phyloP scores from a whole-genome alignment of 371 early-diverging fungal species.

The Mortierella sp. region DNA sequence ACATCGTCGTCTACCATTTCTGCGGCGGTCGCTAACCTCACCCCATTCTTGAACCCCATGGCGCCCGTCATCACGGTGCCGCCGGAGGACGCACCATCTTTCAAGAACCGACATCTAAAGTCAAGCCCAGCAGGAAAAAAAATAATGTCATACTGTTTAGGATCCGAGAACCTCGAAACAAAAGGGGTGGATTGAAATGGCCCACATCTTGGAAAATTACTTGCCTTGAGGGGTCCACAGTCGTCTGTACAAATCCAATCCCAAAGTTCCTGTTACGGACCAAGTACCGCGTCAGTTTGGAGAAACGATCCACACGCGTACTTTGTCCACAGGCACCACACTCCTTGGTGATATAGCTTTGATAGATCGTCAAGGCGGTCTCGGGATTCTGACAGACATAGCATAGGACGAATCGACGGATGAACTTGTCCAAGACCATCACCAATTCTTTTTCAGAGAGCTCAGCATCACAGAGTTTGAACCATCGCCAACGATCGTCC shows the following conservation, averaged over 20 bases:
- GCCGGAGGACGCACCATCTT: slow-evolving; percentile 26
- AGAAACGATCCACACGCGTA: slow-evolving; percentile 44
- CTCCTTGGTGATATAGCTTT: slow-evolving; percentile 48
- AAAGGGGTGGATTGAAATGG: no score
- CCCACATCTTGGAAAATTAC: not conserved
- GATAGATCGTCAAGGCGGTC: slow-evolving; percentile 39
- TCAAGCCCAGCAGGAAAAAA: not conserved
- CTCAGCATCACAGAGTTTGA: slow-evolving; percentile 34
- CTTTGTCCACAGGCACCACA: slow-evolving; percentile 52
- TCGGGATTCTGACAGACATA: slow-evolving; percentile 50
- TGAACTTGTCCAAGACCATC: slow-evolving; percentile 47
- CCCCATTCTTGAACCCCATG: slow-evolving; percentile 43
- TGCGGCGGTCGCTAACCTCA: slow-evolving; percentile 37
- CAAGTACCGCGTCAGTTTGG: slow-evolving; percentile 41
- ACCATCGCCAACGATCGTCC: slow-evolving; percentile 41
- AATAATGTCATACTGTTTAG: no score
- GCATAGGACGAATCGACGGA: slow-evolving; percentile 49
- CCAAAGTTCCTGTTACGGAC: slow-evolving; percentile 42
- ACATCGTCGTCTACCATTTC: slow-evolving; percentile 40
- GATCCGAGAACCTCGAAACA: no score
- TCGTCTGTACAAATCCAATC: slow-evolving; percentile 27
- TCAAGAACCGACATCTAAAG: slow-evolving; percentile 45
- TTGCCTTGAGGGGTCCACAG: slow-evolving; percentile 36
- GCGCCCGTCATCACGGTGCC: slow-evolving; percentile 29
- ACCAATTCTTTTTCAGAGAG: slow-evolving; percentile 32